phyloP scores from a whole-genome alignment of 805 yeast species.

The Candida piceae region DNA sequence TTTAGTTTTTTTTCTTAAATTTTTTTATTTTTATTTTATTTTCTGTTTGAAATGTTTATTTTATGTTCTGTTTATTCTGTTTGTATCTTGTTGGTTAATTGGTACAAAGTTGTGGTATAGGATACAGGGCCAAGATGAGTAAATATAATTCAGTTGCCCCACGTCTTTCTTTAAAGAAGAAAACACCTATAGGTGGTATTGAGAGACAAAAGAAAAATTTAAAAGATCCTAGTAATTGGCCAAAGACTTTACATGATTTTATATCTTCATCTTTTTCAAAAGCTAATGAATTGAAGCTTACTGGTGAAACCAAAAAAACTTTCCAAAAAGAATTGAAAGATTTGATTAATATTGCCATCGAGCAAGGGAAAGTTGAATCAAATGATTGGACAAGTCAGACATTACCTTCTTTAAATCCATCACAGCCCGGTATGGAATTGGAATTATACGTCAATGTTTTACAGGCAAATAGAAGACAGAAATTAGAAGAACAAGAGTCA shows the following conservation, averaged over 20 bases:
- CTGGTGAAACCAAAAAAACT: slow-evolving; percentile 25
- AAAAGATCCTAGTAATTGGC: slow-evolving; percentile 43
- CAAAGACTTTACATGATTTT: slow-evolving; percentile 46
- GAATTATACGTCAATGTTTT: slow-evolving; percentile 18
- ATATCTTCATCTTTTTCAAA: slow-evolving; percentile 42
- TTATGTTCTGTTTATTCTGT: too few relatives aligned
- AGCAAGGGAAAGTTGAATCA: slow-evolving; percentile 36
- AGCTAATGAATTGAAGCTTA: slow-evolving; percentile 33
- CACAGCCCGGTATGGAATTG: slow-evolving; percentile 5
- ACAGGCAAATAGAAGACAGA: slow-evolving; percentile 1
- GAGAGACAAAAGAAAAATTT: slow-evolving; percentile 12
- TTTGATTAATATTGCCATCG: slow-evolving; percentile 45
- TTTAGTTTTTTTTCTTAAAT: too few relatives aligned
- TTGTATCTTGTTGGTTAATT: too few relatives aligned
- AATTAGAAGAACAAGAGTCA: background rate
- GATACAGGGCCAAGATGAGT: too few relatives aligned
- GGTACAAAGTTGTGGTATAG: too few relatives aligned
- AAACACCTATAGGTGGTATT: slow-evolving; percentile 1
- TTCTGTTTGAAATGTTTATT: too few relatives aligned
- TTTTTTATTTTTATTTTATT: too few relatives aligned
- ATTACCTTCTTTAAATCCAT: slow-evolving; percentile 38
- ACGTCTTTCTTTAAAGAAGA: slow-evolving; percentile 15
- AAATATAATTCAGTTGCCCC: slow-evolving; percentile 19
- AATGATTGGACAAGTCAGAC: slow-evolving; percentile 52
- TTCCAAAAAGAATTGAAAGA: slow-evolving; percentile 48